Evolutionary conservation across 495 filamentous ascomycete genomes (phyloP).

Genomic region (Chaetomidium leptoderma): DNA sequence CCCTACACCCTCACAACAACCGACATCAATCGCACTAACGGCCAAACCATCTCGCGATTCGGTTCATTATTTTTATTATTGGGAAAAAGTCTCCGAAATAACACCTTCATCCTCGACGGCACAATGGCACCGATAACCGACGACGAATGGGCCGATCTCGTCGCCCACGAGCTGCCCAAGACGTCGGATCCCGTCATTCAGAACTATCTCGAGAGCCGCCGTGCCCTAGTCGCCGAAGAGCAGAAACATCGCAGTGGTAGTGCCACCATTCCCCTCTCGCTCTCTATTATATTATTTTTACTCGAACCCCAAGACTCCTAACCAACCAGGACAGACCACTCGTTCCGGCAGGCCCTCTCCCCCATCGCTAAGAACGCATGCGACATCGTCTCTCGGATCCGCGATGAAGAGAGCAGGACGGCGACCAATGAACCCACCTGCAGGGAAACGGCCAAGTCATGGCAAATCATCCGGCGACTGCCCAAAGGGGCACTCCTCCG

Average conservation of each 20-base stretch:
- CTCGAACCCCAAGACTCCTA: not conserved
- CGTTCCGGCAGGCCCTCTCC: constrained; percentile 44
- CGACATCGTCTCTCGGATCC: constrained; percentile 71
- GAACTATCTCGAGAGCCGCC: constrained; percentile 71
- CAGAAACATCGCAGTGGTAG: constrained; percentile 75
- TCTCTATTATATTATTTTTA: not conserved
- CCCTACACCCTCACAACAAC: not conserved
- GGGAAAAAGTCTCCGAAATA: no score
- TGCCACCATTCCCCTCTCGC: not conserved
- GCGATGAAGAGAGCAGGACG: constrained; percentile 60
- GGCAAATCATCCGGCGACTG: constrained; percentile 78
- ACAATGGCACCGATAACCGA: constrained; percentile 37
- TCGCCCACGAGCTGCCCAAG: constrained; percentile 49
- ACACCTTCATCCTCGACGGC: not conserved
- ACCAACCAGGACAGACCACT: constrained; percentile 39
- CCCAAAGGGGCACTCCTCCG: constrained; percentile 89
- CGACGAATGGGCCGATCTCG: constrained; percentile 51
- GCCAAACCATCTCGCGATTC: not conserved
- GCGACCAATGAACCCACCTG: constrained; percentile 67
- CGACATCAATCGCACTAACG: not conserved
- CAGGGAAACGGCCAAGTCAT: constrained; percentile 78
- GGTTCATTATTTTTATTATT: not conserved
- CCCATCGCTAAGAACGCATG: constrained; percentile 61
- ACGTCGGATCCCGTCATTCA: constrained; percentile 68
- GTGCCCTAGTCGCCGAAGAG: constrained; percentile 73